These are phyloP conservation scores for Podaxis sp. DNA, from an alignment of 768 basidiomycete genomes.

Conservation along the genomic window DNA sequence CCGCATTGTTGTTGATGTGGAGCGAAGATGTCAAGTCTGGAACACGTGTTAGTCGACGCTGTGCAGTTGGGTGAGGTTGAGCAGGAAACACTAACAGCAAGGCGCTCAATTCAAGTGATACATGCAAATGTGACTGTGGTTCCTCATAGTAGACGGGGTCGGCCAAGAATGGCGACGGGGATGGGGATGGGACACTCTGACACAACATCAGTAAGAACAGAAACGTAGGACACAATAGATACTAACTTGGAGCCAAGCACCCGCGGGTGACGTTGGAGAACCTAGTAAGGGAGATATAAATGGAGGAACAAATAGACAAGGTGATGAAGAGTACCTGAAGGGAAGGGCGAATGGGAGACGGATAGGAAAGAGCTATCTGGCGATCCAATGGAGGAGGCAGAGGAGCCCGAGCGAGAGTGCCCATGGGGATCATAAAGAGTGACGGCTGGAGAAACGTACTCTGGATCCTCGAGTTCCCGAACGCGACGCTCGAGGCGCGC, in stretches of 20 bases:
- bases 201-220: slow-evolving; percentile 14
- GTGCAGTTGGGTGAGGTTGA: slow-evolving; percentile 11
- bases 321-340: slow-evolving; percentile 41
- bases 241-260: slow-evolving; percentile 49
- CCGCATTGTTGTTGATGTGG: slow-evolving; percentile 77
- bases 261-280: slow-evolving; percentile 49
- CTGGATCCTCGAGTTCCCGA: slow-evolving; percentile 74
- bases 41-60: slow-evolving; percentile 18
- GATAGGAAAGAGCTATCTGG: slow-evolving; percentile 51
- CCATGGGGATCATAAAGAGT: slow-evolving; percentile 69
- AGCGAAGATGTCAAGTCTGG: slow-evolving; percentile 72
- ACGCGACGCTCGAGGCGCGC: slow-evolving; percentile 69
- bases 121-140: slow-evolving; percentile 45
- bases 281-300: slow-evolving; percentile 28
- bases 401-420: slow-evolving; percentile 52
- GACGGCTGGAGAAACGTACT: slow-evolving; percentile 67
- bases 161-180: slow-evolving; percentile 48
- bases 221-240: not conserved
- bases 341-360: slow-evolving; percentile 59
- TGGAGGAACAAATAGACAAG: not conserved
- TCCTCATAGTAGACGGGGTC: slow-evolving; percentile 49
- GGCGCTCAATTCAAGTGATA: slow-evolving; percentile 59
- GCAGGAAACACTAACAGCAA: slow-evolving; percentile 52
- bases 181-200: slow-evolving; percentile 48
- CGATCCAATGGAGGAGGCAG: slow-evolving; percentile 55